phyloP scores from a whole-genome alignment of 306 rosid species.

The Oxytropis ochrocephala region DNA sequence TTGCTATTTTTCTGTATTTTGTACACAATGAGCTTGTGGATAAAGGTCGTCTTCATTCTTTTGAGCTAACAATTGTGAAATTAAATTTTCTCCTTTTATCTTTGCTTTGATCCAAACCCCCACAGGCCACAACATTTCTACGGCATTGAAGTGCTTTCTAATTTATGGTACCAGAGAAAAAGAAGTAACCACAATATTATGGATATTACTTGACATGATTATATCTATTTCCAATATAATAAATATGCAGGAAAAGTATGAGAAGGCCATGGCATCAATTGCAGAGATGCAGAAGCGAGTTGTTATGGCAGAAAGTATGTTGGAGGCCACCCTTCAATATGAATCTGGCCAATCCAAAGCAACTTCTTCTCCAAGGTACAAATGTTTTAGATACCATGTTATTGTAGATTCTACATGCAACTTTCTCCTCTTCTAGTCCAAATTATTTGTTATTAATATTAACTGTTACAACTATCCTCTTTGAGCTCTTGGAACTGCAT shows the following conservation, averaged over 20 bases:
- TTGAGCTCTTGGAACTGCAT: slow-evolving; percentile 3
- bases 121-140: background rate
- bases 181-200: slow-evolving; percentile 13
- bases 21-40: background rate
- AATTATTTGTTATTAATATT: slow-evolving; percentile 8
- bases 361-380: slow-evolving; percentile 69
- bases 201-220: slow-evolving; percentile 30
- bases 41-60: background rate
- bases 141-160: slow-evolving; percentile 4
- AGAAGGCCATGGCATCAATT: slow-evolving; percentile 58
- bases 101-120: slow-evolving; percentile 13
- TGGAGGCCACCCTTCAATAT: slow-evolving; percentile 93
- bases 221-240: slow-evolving; percentile 27
- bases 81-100: background rate
- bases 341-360: slow-evolving; percentile 95
- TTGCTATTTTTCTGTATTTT: background rate
- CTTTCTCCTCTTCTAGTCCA: background rate
- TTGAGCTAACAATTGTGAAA: background rate
- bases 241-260: slow-evolving; percentile 82
- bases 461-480: background rate
- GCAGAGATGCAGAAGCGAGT: slow-evolving; percentile 77
- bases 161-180: slow-evolving; percentile 1
- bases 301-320: slow-evolving; percentile 79
- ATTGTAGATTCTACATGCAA: background rate
- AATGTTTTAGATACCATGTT: background rate